Evolutionary conservation across 768 basidiomycete species (phyloP).

Genomic region (Kwoniella bestiolae): DNA sequence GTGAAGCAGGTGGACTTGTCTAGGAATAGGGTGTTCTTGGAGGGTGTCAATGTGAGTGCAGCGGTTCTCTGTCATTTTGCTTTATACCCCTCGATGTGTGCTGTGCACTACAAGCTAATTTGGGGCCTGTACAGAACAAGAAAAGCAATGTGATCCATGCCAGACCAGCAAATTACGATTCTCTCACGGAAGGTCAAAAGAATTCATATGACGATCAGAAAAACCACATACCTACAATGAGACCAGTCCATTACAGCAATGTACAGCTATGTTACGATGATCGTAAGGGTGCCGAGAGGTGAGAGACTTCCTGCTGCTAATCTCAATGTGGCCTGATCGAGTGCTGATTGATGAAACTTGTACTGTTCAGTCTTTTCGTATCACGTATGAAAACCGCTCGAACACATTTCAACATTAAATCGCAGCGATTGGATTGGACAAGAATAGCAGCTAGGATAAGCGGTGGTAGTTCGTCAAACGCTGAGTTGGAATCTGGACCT

Average conservation of each 20-base stretch:
- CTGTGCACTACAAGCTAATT: no score
- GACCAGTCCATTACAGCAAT: slow-evolving; percentile 55
- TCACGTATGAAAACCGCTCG: slow-evolving; percentile 43
- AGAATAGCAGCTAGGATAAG: slow-evolving; percentile 47
- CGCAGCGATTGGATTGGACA: slow-evolving; percentile 38
- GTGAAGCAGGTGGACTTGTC: slow-evolving; percentile 50
- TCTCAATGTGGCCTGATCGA: background rate
- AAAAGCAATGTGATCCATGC: slow-evolving; percentile 32
- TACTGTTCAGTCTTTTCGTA: slow-evolving; percentile 41
- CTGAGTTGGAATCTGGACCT: slow-evolving; percentile 28
- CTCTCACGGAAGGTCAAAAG: slow-evolving; percentile 28
- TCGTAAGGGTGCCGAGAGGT: slow-evolving; percentile 27
- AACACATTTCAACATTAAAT: slow-evolving; percentile 38
- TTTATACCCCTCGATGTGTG: background rate
- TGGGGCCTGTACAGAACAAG: slow-evolving; percentile 36
- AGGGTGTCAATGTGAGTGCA: slow-evolving; percentile 48
- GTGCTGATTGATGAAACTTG: background rate
- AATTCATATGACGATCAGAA: slow-evolving; percentile 34
- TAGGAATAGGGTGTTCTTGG: slow-evolving; percentile 47
- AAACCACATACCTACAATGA: slow-evolving; percentile 27
- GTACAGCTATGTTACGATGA: slow-evolving; percentile 53
- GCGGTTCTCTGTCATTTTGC: background rate
- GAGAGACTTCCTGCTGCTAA: background rate
- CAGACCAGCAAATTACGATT: slow-evolving; percentile 38
- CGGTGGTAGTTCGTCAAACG: slow-evolving; percentile 20